These are phyloP conservation scores for Cryptosporidium andersoni DNA, from an alignment of 169 alveolate genomes.

Conservation along the genomic window DNA sequence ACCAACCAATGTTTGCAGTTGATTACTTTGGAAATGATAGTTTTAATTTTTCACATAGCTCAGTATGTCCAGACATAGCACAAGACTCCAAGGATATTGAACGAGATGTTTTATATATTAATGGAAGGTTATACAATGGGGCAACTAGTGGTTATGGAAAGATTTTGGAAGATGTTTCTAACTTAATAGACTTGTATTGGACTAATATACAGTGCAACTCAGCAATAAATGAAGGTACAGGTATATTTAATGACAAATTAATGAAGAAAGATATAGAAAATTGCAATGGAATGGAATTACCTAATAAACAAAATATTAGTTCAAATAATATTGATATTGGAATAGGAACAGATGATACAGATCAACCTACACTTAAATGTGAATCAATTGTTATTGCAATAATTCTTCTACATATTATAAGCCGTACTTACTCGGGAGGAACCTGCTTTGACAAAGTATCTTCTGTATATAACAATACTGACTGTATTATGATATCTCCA, in stretches of 20 bases:
- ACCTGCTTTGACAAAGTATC: constrained; percentile 64
- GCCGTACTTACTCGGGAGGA: constrained; percentile 66
- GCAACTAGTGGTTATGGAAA: constrained; percentile 56
- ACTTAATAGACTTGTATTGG: constrained; percentile 51
- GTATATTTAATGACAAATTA: background rate
- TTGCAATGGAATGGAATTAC: background rate
- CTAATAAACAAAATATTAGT: background rate
- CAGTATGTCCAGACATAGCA: constrained; percentile 63
- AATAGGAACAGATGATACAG: background rate
- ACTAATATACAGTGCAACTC: background rate
- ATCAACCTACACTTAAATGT: background rate
- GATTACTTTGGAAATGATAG: background rate
- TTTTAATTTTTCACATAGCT: constrained; percentile 7
- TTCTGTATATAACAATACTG: constrained; percentile 41
- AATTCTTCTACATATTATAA: constrained; percentile 31
- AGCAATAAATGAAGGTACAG: background rate
- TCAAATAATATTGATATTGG: background rate
- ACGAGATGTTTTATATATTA: constrained; percentile 47
- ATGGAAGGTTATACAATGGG: constrained; percentile 57
- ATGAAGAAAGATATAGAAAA: too few relatives aligned
- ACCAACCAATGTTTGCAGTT: constrained; percentile 40
- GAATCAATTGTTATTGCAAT: constrained; percentile 54
- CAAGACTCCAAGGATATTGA: constrained; percentile 69
- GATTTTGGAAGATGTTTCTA: constrained; percentile 25
- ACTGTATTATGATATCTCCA: constrained; percentile 57